Evolutionary conservation across 2,329 filamentous ascomycete genomes (phyloP).

Genomic region (Xylaria sp.): DNA sequence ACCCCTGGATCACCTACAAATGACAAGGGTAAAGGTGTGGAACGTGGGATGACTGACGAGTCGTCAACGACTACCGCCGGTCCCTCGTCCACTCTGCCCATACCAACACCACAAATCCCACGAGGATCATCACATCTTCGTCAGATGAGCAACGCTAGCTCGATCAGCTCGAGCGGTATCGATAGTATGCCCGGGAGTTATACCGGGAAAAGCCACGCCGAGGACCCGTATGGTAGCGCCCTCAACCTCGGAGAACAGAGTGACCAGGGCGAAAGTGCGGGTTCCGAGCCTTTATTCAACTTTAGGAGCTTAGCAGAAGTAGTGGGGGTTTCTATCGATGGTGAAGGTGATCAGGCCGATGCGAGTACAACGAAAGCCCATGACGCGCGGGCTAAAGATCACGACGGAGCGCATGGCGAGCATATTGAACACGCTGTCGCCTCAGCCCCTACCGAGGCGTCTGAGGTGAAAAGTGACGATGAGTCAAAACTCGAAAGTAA

Average conservation of each 20-base stretch:
- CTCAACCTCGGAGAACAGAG: constrained; percentile 61
- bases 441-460: constrained; percentile 29
- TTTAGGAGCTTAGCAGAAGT: constrained; percentile 88
- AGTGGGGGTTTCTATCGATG: constrained; percentile 73
- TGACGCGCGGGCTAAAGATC: constrained; percentile 52
- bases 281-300: constrained; percentile 86
- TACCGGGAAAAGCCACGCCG: constrained; percentile 53
- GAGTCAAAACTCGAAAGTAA: constrained; percentile 39
- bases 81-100: constrained; percentile 56
- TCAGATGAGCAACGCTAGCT: constrained; percentile 88
- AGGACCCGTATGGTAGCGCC: constrained; percentile 66
- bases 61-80: constrained; percentile 49
- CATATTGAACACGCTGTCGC: constrained; percentile 50
- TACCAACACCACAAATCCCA: constrained; percentile 60
- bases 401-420: constrained; percentile 48
- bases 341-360: constrained; percentile 45
- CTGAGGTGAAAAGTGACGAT: constrained; percentile 29
- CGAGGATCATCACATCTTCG: constrained; percentile 77
- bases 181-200: constrained; percentile 72
- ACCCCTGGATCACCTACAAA: constrained; percentile 53
- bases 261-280: constrained; percentile 62
- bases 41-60: constrained; percentile 58
- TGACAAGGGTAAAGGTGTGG: constrained; percentile 77
- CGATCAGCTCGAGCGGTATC: constrained; percentile 78
- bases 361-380: constrained; percentile 38